These are phyloP conservation scores for Tardiomyces blankii DNA, from an alignment of 1,139 yeast species.

Conservation along the genomic window DNA sequence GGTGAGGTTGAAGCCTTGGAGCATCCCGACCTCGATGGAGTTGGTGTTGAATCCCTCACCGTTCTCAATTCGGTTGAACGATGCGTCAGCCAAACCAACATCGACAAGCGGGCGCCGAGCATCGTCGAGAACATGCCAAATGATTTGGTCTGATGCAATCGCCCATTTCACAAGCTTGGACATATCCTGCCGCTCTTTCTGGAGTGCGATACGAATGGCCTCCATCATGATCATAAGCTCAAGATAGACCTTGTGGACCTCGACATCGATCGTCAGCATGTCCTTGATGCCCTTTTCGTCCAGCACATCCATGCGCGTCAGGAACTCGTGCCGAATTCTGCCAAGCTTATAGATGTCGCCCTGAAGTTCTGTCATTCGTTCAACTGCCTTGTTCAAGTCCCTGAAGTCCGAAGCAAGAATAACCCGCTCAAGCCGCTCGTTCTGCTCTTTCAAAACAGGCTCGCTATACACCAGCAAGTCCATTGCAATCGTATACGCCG, in stretches of 20 bases:
- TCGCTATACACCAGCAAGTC: constrained; percentile 60
- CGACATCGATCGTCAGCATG: constrained; percentile 39
- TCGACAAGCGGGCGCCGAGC: constrained; percentile 58
- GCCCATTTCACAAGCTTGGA: constrained; percentile 41
- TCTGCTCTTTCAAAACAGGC: constrained; percentile 44
- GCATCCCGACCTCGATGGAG: constrained; percentile 44
- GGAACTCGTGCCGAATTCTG: constrained; percentile 37
- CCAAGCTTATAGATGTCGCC: constrained; percentile 36
- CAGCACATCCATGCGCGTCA: constrained; percentile 10
- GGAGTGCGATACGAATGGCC: constrained; percentile 47
- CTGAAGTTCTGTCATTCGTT: constrained; percentile 46
- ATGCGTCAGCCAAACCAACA: constrained; percentile 53
- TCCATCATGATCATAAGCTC: constrained; percentile 58
- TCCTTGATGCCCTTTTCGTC: constrained; percentile 11
- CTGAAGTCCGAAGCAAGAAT: constrained; percentile 55
- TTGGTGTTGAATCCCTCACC: constrained; percentile 56
- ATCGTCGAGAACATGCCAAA: constrained; percentile 59
- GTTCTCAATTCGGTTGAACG: constrained; percentile 49
- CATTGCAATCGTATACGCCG: constrained; percentile 51
- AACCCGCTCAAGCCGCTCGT: constrained; percentile 53
- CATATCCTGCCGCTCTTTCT: constrained; percentile 30
- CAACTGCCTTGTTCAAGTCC: constrained; percentile 46
- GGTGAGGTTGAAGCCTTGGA: constrained; percentile 64
- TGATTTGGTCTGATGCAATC: constrained; percentile 58
- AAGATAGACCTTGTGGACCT: constrained; percentile 42